These are phyloP conservation scores for Sporothrix schenckii DNA, from an alignment of 2,329 filamentous ascomycete species.

Conservation along the genomic window DNA sequence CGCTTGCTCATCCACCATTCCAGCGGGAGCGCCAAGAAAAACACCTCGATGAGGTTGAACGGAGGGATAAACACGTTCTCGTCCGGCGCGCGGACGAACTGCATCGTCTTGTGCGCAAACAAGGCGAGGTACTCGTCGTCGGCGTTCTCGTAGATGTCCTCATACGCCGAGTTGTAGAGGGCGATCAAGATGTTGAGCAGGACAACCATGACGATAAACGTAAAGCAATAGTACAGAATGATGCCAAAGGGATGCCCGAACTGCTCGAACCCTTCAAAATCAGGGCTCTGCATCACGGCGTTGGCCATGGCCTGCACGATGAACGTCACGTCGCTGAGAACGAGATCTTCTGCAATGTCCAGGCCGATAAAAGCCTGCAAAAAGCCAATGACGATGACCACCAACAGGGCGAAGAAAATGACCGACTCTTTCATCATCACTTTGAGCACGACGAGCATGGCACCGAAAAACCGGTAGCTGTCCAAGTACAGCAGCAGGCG, in stretches of 20 bases:
- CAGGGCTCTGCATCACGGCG: constrained; percentile 86
- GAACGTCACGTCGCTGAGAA: constrained; percentile 69
- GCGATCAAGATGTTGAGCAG: constrained; percentile 96
- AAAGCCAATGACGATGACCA: constrained; percentile 83
- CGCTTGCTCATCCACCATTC: constrained; percentile 92
- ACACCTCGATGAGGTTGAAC: constrained; percentile 89
- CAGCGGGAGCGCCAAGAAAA: constrained; percentile 74
- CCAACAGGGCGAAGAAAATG: constrained; percentile 91
- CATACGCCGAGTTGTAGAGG: constrained; percentile 94
- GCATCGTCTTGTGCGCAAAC: constrained; percentile 92
- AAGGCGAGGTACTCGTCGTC: constrained; percentile 94
- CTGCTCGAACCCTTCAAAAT: constrained; percentile 84
- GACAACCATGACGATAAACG: constrained; percentile 85
- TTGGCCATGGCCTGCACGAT: constrained; percentile 84
- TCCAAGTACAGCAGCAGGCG: constrained; percentile 91
- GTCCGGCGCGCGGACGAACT: constrained; percentile 93
- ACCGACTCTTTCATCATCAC: constrained; percentile 92
- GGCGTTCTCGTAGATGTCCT: constrained; percentile 90
- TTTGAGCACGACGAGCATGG: constrained; percentile 96
- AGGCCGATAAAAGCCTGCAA: constrained; percentile 93
- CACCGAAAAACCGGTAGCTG: constrained; percentile 91
- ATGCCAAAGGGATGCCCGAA: constrained; percentile 93
- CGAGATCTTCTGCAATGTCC: constrained; percentile 76
- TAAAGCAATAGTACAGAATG: constrained; percentile 96
- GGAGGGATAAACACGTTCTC: constrained; percentile 98